Base-by-base conservation (phyloP, 1,284 basidiomycete species). In the Ustilago hordei region DNA sequence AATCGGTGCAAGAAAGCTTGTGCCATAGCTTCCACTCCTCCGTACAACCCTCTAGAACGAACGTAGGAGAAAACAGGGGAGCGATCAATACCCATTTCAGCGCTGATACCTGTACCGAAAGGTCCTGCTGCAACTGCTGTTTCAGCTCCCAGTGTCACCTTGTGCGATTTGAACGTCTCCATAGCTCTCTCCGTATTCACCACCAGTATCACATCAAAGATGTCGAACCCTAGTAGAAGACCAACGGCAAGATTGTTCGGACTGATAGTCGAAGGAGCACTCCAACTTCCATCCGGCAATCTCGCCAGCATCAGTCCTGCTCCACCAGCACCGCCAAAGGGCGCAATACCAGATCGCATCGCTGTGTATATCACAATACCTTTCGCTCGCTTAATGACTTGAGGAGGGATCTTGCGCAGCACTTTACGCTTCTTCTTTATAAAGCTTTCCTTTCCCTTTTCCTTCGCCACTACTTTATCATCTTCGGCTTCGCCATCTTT, bases 291-390 rank as follows among this genome's bases (percentile, higher is more conserved):
- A 38, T 85, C 83, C 8, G 81, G 78, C 12, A 84, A 54, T 2
- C 84, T 64, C 0, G 81, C 83, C 8, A 85, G 39, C 58, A 85
- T 78, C 8, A 85, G 62, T 0, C 89, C 89, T 0, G 86, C 80
- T 0, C 89, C 89, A 41, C 89, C 89, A 0, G 88, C 88, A 0
- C 89, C 89, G 11, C 89, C 89, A 13, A 90, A 87, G 0, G 89
- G 89, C 0, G 89, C 88, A 12, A 90, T 86, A 0, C 88, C 89
- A 9, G 84, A 80, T 9, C 87, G 59, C 85, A 90, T 89, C 8
- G 85, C 84, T 0, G 89, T 89, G 78, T 89, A 90, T 76, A 90
- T 89, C 32, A 87, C 87, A 55, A 85, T 79, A 7, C 84, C 84
- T 32, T 81, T 79, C 2, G 88, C 88, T 8, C 87, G 69, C 19